phyloP scores from a whole-genome alignment of 345 rosid species.

The Leavenworthia alabamica region DNA sequence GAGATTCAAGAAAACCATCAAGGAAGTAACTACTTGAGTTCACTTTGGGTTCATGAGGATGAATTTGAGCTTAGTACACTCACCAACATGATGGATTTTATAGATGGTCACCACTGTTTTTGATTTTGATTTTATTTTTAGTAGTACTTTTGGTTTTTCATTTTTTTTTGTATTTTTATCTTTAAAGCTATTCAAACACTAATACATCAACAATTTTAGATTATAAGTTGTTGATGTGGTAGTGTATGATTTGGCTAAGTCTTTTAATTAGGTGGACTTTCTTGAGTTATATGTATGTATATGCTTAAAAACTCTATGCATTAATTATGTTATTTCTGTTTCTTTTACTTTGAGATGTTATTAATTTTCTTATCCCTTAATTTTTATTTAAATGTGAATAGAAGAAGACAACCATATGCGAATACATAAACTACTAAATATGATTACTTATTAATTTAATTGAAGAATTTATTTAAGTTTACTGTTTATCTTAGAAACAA shows the following conservation, averaged over 20 bases:
- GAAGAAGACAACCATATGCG: conserved; percentile 2
- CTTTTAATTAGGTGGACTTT: conserved; percentile 12
- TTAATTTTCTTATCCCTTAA: neutral
- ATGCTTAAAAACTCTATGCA: conserved; percentile 13
- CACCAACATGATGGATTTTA: conserved; percentile 37
- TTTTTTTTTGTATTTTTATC: neutral
- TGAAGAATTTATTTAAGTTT: neutral
- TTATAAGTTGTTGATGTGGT: conserved; percentile 29
- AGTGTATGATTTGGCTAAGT: conserved; percentile 34
- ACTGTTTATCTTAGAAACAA: too few relatives aligned
- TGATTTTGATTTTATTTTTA: conserved; percentile 4
- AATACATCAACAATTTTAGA: conserved; percentile 28
- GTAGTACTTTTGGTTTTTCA: neutral
- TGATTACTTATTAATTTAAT: neutral
- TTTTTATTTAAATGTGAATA: neutral
- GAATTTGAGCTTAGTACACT: conserved; percentile 36
- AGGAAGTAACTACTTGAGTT: conserved; percentile 26
- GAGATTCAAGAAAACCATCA: conserved; percentile 22
- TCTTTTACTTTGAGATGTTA: neutral
- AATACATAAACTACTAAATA: neutral
- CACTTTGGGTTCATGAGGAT: conserved; percentile 43
- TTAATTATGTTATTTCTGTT: neutral
- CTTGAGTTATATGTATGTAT: conserved; percentile 16
- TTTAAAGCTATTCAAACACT: conserved; percentile 29
- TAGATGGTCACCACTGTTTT: conserved; percentile 35